Percentiles rank a stretch among this genome's conserved stretches.
Evolutionary conservation across 176 grass and related monocot genomes (phyloP).

Genomic region (Otatea glauca): DNA sequence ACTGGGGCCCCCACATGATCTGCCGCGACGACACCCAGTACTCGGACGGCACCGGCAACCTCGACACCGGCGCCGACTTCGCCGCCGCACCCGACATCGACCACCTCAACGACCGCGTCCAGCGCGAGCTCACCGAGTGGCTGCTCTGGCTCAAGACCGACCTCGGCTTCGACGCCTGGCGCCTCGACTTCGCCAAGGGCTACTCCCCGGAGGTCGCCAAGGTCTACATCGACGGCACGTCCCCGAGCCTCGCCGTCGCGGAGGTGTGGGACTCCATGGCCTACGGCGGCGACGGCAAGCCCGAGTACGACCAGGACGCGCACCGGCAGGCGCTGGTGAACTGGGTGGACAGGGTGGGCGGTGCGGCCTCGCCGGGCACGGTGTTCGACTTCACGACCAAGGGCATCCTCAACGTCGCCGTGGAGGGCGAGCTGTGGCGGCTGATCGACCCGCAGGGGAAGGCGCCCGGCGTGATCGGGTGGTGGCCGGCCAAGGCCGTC

Average conservation of each 20-base stretch:
- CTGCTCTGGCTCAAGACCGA: slow-evolving; percentile 74
- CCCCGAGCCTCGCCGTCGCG: slow-evolving; percentile 53
- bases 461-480: slow-evolving; percentile 65
- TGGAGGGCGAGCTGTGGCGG: slow-evolving; percentile 52
- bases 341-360: slow-evolving; percentile 45
- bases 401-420: slow-evolving; percentile 46
- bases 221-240: slow-evolving; percentile 51
- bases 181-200: slow-evolving; percentile 64
- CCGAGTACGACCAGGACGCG: slow-evolving; percentile 34
- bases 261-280: slow-evolving; percentile 55
- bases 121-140: slow-evolving; percentile 62
- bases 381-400: slow-evolving; percentile 61
- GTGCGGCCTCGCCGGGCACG: slow-evolving; percentile 8
- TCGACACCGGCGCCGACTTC: slow-evolving; percentile 63
- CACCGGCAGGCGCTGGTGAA: slow-evolving; percentile 52
- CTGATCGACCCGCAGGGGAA: slow-evolving; percentile 53
- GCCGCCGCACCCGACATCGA: slow-evolving; percentile 64
- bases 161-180: slow-evolving; percentile 79
- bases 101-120: slow-evolving; percentile 74
- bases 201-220: slow-evolving; percentile 57
- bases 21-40: slow-evolving; percentile 64
- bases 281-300: slow-evolving; percentile 18
- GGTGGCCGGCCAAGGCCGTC: slow-evolving; percentile 68
- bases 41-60: slow-evolving; percentile 65
- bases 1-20: slow-evolving; percentile 80